Percentiles rank a stretch among this genome's conserved stretches.
Evolutionary conservation across 495 filamentous ascomycete genomes (phyloP).

Genomic region (Xylaria sp.): DNA sequence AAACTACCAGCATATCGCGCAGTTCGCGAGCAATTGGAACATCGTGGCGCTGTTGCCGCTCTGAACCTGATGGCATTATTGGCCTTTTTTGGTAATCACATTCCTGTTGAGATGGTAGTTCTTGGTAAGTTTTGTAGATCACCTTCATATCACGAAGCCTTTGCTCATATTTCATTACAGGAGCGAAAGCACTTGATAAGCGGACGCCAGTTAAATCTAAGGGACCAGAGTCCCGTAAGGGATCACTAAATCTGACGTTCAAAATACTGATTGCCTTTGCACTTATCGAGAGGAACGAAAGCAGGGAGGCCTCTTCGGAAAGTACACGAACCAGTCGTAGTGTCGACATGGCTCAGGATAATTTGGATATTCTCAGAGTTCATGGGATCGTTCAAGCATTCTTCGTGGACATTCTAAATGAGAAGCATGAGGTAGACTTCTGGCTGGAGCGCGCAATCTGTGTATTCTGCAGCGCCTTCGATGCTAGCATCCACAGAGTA

Average conservation of each 20-base stretch:
- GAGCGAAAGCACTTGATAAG: slow-evolving; percentile 60
- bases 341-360: slow-evolving; percentile 49
- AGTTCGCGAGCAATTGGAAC: slow-evolving; percentile 73
- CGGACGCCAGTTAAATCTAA: slow-evolving; percentile 63
- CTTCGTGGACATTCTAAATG: slow-evolving; percentile 71
- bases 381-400: slow-evolving; percentile 83
- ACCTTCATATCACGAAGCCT: slow-evolving; percentile 23
- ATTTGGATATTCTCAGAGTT: slow-evolving; percentile 75
- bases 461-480: slow-evolving; percentile 69
- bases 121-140: slow-evolving; percentile 55
- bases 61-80: slow-evolving; percentile 77
- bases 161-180: slow-evolving; percentile 32
- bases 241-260: slow-evolving; percentile 68
- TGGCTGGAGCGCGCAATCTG: slow-evolving; percentile 68
- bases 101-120: slow-evolving; percentile 76
- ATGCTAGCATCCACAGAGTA: slow-evolving; percentile 66
- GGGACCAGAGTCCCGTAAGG: slow-evolving; percentile 53
- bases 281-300: slow-evolving; percentile 70
- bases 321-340: slow-evolving; percentile 54
- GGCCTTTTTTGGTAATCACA: slow-evolving; percentile 74
- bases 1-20: slow-evolving; percentile 69
- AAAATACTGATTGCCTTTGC: slow-evolving; percentile 73
- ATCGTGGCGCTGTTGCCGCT: slow-evolving; percentile 65
- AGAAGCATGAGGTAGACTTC: slow-evolving; percentile 62
- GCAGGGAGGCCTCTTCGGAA: slow-evolving; percentile 48